Conservation (phyloP, 129 eudicot genomes). For the Lactuca sativa region DNA sequence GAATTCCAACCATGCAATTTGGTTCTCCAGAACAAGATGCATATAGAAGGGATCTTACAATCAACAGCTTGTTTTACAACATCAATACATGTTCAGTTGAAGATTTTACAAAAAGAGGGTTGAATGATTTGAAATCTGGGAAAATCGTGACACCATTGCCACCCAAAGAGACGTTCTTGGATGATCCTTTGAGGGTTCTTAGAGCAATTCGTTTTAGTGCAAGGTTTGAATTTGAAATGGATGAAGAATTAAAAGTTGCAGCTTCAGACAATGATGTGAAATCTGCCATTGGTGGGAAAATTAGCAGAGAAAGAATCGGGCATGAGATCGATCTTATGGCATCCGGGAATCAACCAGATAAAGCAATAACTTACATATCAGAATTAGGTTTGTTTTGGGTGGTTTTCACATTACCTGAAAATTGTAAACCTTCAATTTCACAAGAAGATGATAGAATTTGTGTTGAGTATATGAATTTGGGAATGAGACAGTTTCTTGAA, state of each 20-base stretch:
- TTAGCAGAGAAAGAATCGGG: slow-evolving; percentile 37
- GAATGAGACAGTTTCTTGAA: slow-evolving; percentile 14
- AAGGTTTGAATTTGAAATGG: slow-evolving; percentile 37
- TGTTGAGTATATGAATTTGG: slow-evolving; percentile 24
- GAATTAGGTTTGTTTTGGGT: slow-evolving; percentile 34
- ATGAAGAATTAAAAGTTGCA: slow-evolving; percentile 29
- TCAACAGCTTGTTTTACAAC: slow-evolving; percentile 40
- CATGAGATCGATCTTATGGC: slow-evolving; percentile 42
- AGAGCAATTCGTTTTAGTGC: slow-evolving; percentile 46
- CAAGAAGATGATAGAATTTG: slow-evolving; percentile 20
- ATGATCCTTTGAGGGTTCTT: slow-evolving; percentile 38
- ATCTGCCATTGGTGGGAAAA: slow-evolving; percentile 34
- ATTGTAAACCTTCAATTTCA: slow-evolving; percentile 17
- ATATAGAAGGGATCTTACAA: slow-evolving; percentile 39
- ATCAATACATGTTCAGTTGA: slow-evolving; percentile 35
- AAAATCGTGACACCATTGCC: slow-evolving; percentile 40
- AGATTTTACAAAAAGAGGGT: slow-evolving; percentile 34
- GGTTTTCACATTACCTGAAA: slow-evolving; percentile 28
- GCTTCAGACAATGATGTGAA: slow-evolving; percentile 34
- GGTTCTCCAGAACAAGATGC: slow-evolving; percentile 40
- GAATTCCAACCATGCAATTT: slow-evolving; percentile 33
- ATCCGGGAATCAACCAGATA: slow-evolving; percentile 32
- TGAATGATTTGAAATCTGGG: slow-evolving; percentile 32
- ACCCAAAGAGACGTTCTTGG: slow-evolving; percentile 43
- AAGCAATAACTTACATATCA: slow-evolving; percentile 33